Percentiles rank a stretch among this genome's conserved stretches.
Evolutionary conservation across 176 grass and related monocot species (phyloP).

Genomic region (Neostapfia colusana): DNA sequence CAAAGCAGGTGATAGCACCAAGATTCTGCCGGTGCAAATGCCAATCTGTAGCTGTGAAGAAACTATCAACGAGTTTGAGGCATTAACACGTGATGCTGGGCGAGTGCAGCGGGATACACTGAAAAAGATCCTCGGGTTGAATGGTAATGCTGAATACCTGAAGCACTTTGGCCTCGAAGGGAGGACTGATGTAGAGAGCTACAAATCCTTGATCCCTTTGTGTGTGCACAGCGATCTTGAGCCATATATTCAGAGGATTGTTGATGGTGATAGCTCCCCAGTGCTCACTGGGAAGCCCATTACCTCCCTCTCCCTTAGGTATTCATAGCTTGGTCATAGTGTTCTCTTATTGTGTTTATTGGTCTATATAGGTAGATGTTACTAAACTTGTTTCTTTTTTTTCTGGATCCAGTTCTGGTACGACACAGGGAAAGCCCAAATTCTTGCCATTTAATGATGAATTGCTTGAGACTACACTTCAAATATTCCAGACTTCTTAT

Average conservation of each 20-base stretch:
- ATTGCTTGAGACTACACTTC: slow-evolving; percentile 80
- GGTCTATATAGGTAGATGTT: neutral
- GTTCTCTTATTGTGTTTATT: neutral
- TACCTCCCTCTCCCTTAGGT: slow-evolving; percentile 85
- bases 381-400: slow-evolving; percentile 13
- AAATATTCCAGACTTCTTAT: slow-evolving; percentile 77
- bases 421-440: slow-evolving; percentile 92
- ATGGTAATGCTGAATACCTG: slow-evolving; percentile 80
- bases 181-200: slow-evolving; percentile 79
- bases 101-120: slow-evolving; percentile 73
- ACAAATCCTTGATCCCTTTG: slow-evolving; percentile 68
- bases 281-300: slow-evolving; percentile 85
- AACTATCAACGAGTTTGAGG: slow-evolving; percentile 72
- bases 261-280: slow-evolving; percentile 51
- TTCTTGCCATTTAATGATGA: slow-evolving; percentile 91
- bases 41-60: slow-evolving; percentile 62
- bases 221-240: slow-evolving; percentile 72
- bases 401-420: slow-evolving; percentile 73
- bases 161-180: slow-evolving; percentile 57
- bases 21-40: slow-evolving; percentile 45
- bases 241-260: slow-evolving; percentile 72
- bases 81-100: slow-evolving; percentile 49
- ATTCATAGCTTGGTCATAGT: neutral
- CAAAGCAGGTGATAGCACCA: slow-evolving; percentile 30
- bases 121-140: slow-evolving; percentile 67